A percentile compares a stretch with the other conserved stretches of the same genome.
These are phyloP conservation scores for Fraxinus paxiana DNA, from an alignment of 305 asterid genomes.

Conservation along the genomic window DNA sequence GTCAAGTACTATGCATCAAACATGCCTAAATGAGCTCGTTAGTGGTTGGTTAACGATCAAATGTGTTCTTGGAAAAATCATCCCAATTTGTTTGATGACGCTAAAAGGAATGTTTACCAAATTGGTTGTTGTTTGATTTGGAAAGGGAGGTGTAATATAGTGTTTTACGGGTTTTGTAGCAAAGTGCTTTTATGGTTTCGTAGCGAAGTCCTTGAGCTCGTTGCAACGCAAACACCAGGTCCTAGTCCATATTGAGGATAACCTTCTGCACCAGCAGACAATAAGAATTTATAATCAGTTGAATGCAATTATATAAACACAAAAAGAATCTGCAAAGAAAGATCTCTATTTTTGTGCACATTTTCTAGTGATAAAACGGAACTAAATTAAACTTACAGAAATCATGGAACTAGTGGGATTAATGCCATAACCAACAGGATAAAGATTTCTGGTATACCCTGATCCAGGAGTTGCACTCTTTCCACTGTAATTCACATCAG, in stretches of 20 bases:
- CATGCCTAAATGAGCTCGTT: neutral
- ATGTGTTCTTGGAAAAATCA: neutral
- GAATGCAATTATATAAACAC: neutral
- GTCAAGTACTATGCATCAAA: neutral
- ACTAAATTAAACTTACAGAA: slow-evolving; percentile 41
- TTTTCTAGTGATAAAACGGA: neutral
- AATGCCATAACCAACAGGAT: slow-evolving; percentile 60
- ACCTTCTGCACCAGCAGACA: slow-evolving; percentile 55
- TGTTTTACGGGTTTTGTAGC: neutral
- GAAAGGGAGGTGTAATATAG: neutral
- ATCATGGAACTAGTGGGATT: slow-evolving; percentile 51
- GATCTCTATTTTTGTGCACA: neutral
- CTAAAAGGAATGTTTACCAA: neutral
- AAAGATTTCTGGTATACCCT: slow-evolving; percentile 55
- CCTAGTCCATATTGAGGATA: slow-evolving; percentile 73
- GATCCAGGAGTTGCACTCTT: slow-evolving; percentile 59
- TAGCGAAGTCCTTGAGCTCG: neutral
- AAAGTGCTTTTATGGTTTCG: neutral
- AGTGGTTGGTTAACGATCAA: neutral
- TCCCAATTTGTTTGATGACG: neutral
- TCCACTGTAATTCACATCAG: slow-evolving; percentile 54
- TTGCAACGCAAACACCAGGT: slow-evolving; percentile 47
- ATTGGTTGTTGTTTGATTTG: neutral
- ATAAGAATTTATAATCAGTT: slow-evolving; percentile 2
- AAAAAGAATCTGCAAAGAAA: neutral